Evolutionary conservation across 495 filamentous ascomycete genomes (phyloP).

Genomic region (Talaromyces borbonicus): DNA sequence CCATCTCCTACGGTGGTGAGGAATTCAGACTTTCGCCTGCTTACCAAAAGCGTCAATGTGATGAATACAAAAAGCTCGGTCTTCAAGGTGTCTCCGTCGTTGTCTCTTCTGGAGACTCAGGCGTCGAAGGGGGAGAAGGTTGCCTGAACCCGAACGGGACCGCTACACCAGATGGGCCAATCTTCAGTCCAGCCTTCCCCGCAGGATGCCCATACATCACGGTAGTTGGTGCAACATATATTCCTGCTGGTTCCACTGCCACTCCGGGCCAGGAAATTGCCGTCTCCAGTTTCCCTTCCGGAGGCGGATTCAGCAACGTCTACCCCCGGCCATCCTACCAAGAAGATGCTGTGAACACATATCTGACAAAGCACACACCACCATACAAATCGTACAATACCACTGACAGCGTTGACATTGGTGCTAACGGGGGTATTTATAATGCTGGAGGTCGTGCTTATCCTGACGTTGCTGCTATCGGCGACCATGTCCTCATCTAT

Average conservation of each 20-base stretch:
- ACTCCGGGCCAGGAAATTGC: slow-evolving; percentile 30
- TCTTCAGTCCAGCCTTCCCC: slow-evolving; percentile 41
- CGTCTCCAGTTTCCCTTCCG: slow-evolving; percentile 41
- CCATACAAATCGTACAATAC: slow-evolving; percentile 32
- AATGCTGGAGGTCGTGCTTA: slow-evolving; percentile 50
- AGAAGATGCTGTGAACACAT: slow-evolving; percentile 36
- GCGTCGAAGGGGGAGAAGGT: slow-evolving; percentile 40
- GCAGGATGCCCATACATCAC: slow-evolving; percentile 43
- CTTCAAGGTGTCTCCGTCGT: slow-evolving; percentile 52
- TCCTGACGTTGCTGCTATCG: slow-evolving; percentile 55
- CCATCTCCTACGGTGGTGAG: slow-evolving; percentile 45
- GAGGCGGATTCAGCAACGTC: slow-evolving; percentile 62
- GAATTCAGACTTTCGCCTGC: slow-evolving; percentile 41
- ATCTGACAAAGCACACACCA: slow-evolving; percentile 38
- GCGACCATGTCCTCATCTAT: slow-evolving; percentile 42
- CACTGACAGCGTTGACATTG: slow-evolving; percentile 29
- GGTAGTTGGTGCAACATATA: slow-evolving; percentile 38
- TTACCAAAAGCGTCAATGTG: slow-evolving; percentile 47
- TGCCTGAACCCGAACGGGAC: slow-evolving; percentile 30
- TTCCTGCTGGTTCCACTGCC: slow-evolving; percentile 26
- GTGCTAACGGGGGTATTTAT: slow-evolving; percentile 42
- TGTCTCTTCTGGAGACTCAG: slow-evolving; percentile 51
- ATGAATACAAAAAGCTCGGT: slow-evolving; percentile 56
- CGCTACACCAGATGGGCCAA: too few species aligned
- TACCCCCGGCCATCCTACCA: slow-evolving; percentile 53